phyloP scores from a whole-genome alignment of 177 flowering plant genomes.

The Vitis hybrid region DNA sequence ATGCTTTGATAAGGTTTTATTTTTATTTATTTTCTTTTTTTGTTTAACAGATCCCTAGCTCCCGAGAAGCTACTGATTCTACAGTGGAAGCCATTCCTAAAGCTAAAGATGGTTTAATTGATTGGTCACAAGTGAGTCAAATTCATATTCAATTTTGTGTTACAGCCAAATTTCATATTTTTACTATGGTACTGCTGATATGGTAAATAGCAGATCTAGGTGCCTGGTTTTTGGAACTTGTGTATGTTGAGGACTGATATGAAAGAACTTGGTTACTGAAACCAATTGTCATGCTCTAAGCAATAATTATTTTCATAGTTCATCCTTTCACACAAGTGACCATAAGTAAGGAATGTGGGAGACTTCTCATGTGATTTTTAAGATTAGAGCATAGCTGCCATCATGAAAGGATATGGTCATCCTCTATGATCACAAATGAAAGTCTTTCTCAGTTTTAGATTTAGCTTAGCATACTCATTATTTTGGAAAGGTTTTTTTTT shows the following conservation, averaged over 20 bases:
- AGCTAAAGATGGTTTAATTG: slow-evolving; percentile 69
- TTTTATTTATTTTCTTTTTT: neutral
- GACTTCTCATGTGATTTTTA: neutral
- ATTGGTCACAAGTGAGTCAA: slow-evolving; percentile 84
- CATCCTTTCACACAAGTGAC: neutral
- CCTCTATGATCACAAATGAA: neutral
- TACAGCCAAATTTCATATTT: neutral
- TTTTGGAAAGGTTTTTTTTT: neutral
- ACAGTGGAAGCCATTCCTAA: slow-evolving; percentile 59
- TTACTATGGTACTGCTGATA: too few species aligned
- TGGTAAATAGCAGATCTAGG: neutral
- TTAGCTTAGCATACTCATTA: neutral
- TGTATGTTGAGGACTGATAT: neutral
- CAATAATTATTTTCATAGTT: neutral
- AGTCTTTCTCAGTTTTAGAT: neutral
- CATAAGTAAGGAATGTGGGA: neutral
- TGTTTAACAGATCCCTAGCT: slow-evolving; percentile 62
- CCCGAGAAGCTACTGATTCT: slow-evolving; percentile 57
- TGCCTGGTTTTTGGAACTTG: neutral
- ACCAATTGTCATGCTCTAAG: neutral
- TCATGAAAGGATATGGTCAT: neutral
- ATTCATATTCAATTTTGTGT: neutral
- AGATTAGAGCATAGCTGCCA: neutral
- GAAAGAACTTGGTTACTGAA: neutral
- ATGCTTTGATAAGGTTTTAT: neutral